Evolutionary conservation across 441 rosid genomes (phyloP).

Genomic region (Pelargonium citronellum): DNA sequence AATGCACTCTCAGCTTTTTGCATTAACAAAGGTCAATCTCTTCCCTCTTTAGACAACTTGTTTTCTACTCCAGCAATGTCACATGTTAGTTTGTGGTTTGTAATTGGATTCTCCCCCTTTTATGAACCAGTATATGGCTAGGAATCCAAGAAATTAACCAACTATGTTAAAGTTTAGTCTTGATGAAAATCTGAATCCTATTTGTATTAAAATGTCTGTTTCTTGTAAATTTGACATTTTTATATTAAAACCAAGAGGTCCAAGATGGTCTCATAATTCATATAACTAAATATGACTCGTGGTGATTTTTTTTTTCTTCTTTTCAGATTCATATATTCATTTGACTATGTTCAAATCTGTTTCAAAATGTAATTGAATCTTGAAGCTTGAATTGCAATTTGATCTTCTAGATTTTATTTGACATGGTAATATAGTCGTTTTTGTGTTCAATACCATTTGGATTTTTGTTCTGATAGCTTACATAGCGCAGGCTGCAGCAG

Average conservation of each 20-base stretch:
- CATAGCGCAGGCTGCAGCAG: background rate
- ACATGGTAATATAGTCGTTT: background rate
- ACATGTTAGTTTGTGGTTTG: background rate
- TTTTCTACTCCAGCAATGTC: background rate
- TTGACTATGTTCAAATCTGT: too few species aligned
- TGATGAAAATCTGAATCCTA: background rate
- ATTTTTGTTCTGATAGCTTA: background rate
- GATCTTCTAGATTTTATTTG: too few species aligned
- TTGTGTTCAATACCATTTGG: background rate
- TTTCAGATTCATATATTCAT: too few species aligned
- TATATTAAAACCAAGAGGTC: too few species aligned
- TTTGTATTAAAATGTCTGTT: background rate
- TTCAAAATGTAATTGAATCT: too few species aligned
- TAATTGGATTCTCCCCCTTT: background rate
- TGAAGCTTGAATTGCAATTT: too few species aligned
- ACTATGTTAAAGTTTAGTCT: background rate
- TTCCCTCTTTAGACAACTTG: conserved; percentile 6
- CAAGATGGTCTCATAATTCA: too few species aligned
- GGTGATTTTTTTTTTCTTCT: too few species aligned
- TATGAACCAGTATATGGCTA: conserved; percentile 1
- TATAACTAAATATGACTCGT: too few species aligned
- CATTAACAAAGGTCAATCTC: conserved; percentile 72
- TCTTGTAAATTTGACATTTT: background rate
- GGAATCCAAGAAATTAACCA: background rate
- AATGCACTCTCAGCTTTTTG: conserved; percentile 96